Evolutionary conservation across 1,284 basidiomycete genomes (phyloP), one percentile per base, ranked within the genome.

Genomic region (Malassezia pachydermatis): DNA sequence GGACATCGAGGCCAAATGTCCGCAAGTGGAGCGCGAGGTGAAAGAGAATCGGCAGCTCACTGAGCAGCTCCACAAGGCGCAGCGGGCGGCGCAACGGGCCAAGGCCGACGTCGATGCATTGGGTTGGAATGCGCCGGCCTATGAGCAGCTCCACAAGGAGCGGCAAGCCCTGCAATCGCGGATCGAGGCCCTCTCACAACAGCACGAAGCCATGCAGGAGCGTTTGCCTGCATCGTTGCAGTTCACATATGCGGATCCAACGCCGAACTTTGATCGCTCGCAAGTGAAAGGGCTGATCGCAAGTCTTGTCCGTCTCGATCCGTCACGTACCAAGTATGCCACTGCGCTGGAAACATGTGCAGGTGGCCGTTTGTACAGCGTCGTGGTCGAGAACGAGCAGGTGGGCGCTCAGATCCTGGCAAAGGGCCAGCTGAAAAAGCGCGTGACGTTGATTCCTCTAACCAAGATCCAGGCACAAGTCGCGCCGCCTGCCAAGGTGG

Each of bases 341-440:
- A 88, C 87, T 0, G 94, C 92, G 1, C 79, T 98, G 20, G 94
- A 99, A 73, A 84, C 96, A 55, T 83, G 86, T 24, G 90, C 90
- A 0, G 89, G 90, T 2, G 83, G 81, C 1, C 84, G 84, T 57
- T 77, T 98, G n/a, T 95, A 87, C 76, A 90, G 96, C 56, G 74
- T 75, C 34, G 65, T 70, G 5, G 87, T 96, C 17, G 82, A 92
- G 61, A 84, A 94, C 70, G 88, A 95, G 72, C 79, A 79, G 51
- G 81, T 90, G 44, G 89, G 88, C 34, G 85, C 86, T 57, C 82
- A 86, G 33, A 78, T 98, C 22, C 76, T 99, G 39, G 79, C 83
- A 60, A 81, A 86, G 41, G 88, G 88, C 25, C 78, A 78, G 48
- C 80, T 98, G 59, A 84, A 81, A 75, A 89, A 86, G 73, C 83